Base-by-base conservation (phyloP, 352 stramenopile species). In the Pythium grandisporangium region DNA sequence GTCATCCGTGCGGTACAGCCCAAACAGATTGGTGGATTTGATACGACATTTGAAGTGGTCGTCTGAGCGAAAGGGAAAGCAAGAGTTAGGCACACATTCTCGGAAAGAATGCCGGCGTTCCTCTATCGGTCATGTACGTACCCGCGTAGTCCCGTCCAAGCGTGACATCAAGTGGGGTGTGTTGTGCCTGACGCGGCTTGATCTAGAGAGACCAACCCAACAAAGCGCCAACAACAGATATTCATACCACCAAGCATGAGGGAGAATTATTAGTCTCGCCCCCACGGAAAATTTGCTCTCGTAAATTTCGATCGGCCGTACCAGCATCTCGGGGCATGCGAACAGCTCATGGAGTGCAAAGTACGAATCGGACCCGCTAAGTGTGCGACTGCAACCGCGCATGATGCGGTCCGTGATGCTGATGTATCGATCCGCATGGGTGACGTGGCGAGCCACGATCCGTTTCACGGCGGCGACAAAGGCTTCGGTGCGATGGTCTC, bases 291-390 rank as follows among this genome's bases (percentile, higher is more conserved):
- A n/a, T n/a, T n/a, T n/a, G n/a, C n/a, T n/a, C n/a, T n/a, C n/a
- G n/a, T n/a, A n/a, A n/a, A n/a, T n/a, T n/a, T n/a, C n/a, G n/a
- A n/a, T n/a, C n/a, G n/a, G n/a, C 55, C 53, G 38, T 42, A 83
- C 71, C 43, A 89, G 58, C 20, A 84, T 51, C 12, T 81, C 59
- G 8, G 72, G 56, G 24, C 42, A 40, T 2, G 68, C 57, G 47
- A 89, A 80, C 22, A 86, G 66, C 45, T 89, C 70, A 40, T 82
- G 51, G 14, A 84, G 58, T 8, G 75, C 72, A 57, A 85, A 89
- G 51, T 82, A 84, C 45, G 72, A 84, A 55, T 86, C 76, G 8
- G 69, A 68, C 29, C 72, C 76, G 45, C 70, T 88, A 33, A 86
- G 70, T 19, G 72, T 89, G 29, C 76, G 76, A 39, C 68, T 85